Percentiles rank a stretch among this genome's conserved stretches.
Conservation (phyloP, 352 stramenopile species). For the Stephanocyclus meneghinianus region DNA sequence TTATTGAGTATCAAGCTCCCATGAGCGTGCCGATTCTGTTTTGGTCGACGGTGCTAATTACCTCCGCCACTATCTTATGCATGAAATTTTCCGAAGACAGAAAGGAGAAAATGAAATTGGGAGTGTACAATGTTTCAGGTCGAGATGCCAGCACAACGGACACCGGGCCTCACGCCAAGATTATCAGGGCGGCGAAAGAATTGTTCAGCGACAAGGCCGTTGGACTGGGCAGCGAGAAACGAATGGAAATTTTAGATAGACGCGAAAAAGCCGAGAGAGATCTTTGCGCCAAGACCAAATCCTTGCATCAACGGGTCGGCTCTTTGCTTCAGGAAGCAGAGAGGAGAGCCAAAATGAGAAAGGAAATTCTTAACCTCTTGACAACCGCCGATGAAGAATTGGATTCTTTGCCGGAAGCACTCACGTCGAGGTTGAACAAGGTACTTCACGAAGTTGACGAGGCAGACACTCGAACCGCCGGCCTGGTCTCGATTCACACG, state of each 20-base stretch:
- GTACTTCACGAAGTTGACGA: slow-evolving; percentile 41
- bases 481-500: slow-evolving; percentile 10
- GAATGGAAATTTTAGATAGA: slow-evolving; percentile 16
- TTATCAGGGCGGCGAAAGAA: slow-evolving; percentile 28
- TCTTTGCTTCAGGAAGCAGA: slow-evolving; percentile 25
- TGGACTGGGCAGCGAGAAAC: slow-evolving; percentile 23
- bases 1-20: slow-evolving; percentile 19
- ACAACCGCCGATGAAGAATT: slow-evolving; percentile 46
- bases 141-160: slow-evolving; percentile 23
- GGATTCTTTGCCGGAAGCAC: slow-evolving; percentile 44
- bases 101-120: slow-evolving; percentile 41
- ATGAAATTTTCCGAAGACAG: slow-evolving; percentile 49
- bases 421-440: slow-evolving; percentile 41
- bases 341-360: slow-evolving; percentile 21
- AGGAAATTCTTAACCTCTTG: slow-evolving; percentile 42
- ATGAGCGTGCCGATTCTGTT: slow-evolving; percentile 26
- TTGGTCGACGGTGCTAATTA: slow-evolving; percentile 41
- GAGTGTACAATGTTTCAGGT: slow-evolving; percentile 47
- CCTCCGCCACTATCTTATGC: slow-evolving; percentile 27
- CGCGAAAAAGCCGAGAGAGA: slow-evolving; percentile 28
- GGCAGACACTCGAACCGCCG: slow-evolving; percentile 30
- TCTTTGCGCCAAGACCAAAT: slow-evolving; percentile 26
- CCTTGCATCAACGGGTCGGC: slow-evolving; percentile 23
- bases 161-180: slow-evolving; percentile 47
- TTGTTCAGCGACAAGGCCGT: slow-evolving; percentile 37